Percentiles rank a stretch among this genome's conserved stretches.
phyloP scores from a whole-genome alignment of 2,329 filamentous ascomycete species.

The Neofusicoccum ribis region DNA sequence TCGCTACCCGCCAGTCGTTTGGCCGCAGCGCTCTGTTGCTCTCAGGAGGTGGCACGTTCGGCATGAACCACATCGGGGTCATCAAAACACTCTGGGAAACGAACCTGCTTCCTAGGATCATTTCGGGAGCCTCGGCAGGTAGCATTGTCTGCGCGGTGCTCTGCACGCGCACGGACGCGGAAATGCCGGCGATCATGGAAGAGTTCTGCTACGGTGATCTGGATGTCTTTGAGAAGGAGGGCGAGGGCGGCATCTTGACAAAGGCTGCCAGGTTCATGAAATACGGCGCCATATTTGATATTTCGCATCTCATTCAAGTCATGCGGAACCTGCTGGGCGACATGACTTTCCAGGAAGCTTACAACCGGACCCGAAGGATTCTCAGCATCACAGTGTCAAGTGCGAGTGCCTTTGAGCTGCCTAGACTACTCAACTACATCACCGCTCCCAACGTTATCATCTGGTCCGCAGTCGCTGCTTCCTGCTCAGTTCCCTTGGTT shows the following conservation, averaged over 20 bases:
- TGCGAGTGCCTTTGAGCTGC: slow-evolving; percentile 82
- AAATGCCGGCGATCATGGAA: slow-evolving; percentile 69
- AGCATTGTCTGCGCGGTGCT: slow-evolving; percentile 82
- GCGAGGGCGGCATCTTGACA: slow-evolving; percentile 63
- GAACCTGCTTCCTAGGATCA: slow-evolving; percentile 76
- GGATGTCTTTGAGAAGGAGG: slow-evolving; percentile 71
- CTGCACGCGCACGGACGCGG: slow-evolving; percentile 74
- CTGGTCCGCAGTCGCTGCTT: slow-evolving; percentile 94
- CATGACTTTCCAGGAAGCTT: slow-evolving; percentile 92
- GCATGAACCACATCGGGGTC: slow-evolving; percentile 89
- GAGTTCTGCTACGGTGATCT: slow-evolving; percentile 79
- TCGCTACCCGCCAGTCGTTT: slow-evolving; percentile 75
- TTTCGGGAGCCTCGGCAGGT: slow-evolving; percentile 83
- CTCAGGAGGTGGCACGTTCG: slow-evolving; percentile 84
- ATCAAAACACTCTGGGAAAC: slow-evolving; percentile 77
- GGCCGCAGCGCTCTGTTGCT: slow-evolving; percentile 81
- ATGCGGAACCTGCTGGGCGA: slow-evolving; percentile 82
- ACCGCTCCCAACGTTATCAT: slow-evolving; percentile 94
- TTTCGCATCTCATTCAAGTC: slow-evolving; percentile 74
- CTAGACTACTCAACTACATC: slow-evolving; percentile 84
- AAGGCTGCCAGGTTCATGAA: slow-evolving; percentile 74
- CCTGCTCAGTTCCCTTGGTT: slow-evolving; percentile 85
- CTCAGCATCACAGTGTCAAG: slow-evolving; percentile 94
- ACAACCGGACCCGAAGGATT: slow-evolving; percentile 88
- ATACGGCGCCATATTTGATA: slow-evolving; percentile 83